Base-by-base conservation (phyloP, 1,284 basidiomycete species). In the Dichomitus squalens region DNA sequence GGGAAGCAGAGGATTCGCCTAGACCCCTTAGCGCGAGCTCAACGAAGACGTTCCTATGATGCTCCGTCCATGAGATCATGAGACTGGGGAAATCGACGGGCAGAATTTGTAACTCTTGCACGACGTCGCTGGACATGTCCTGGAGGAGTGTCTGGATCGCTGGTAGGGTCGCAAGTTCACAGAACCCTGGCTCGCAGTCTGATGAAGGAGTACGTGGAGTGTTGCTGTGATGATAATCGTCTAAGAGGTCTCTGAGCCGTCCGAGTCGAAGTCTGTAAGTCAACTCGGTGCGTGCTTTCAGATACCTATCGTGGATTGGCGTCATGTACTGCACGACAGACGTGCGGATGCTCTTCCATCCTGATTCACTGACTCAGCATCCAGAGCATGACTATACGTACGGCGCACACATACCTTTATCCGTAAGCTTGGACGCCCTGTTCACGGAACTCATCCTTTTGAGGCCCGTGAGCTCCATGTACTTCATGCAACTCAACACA, bases 371-470 rank as follows among this genome's bases (percentile, higher is more conserved):
- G 11, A 3, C 11, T 46, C n/a, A 33, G 33, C 7, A 8, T 2
- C 5, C n/a, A 4, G 7, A 36, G 4, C 1, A 21, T 9, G 2
- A 23, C 12, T 7, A 20, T 25, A 20, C 18, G 33, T 4, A 5
- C 18, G 4, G 21, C 0, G 20, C 9, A 16, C n/a, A 38, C 46
- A 16, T 33, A 44, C 56, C 47, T 27, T 36, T 49, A 3, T 52
- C 51, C 4, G 56, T 57, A 14, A 57, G 36, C 25, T 52, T 57
- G 3, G 39, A 23, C 11, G 46, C 8, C 9, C 40, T 46, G 23
- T 31, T 29, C n/a, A 55, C 47, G 18, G 18, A 2, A 9, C 25
- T 25, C n/a, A 49, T 8, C 25, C 43, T 49, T 20, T 23, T 43
- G 6, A 33, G 33, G 20, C 21, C 31, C 4, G n/a, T 16, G 2